Percentiles rank a stretch among this genome's conserved stretches.
phyloP scores from a whole-genome alignment of 768 basidiomycete species.

The Trametes cingulata region DNA sequence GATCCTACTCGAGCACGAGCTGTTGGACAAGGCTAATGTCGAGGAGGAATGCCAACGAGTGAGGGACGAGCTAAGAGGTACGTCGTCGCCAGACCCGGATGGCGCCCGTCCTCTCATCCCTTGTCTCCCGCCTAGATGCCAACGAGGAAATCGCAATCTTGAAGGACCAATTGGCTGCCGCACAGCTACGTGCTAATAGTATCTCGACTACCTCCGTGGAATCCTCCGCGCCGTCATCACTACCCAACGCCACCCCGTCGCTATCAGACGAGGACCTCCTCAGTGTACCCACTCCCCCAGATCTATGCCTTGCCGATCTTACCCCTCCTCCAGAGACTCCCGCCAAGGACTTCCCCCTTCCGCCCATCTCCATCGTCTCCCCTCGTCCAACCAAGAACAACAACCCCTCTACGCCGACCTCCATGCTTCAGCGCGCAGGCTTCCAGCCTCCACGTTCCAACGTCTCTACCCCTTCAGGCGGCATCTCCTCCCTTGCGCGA shows the following conservation, averaged over 20 bases:
- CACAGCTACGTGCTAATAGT: constrained; percentile 31
- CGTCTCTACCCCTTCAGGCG: constrained; percentile 41
- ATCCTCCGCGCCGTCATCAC: constrained; percentile 33
- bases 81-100: constrained; percentile 15
- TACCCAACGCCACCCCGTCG: constrained; percentile 31
- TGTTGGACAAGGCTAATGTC: constrained; percentile 84
- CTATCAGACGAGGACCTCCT: constrained; percentile 59
- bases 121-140: constrained; percentile 56
- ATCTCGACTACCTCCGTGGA: constrained; percentile 25
- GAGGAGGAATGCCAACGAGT: constrained; percentile 91
- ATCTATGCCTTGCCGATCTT: constrained; percentile 61
- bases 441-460: constrained; percentile 42
- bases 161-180: constrained; percentile 65
- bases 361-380: constrained; percentile 10
- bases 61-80: constrained; percentile 92
- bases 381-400: constrained; percentile 10
- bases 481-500: constrained; percentile 51
- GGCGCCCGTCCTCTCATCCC: neutral
- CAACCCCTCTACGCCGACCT: constrained; percentile 7
- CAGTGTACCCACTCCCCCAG: constrained; percentile 56
- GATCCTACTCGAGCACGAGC: constrained; percentile 93
- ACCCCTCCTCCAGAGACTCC: constrained; percentile 45
- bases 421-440: constrained; percentile 48
- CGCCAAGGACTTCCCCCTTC: constrained; percentile 25
- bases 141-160: constrained; percentile 83